Base-by-base conservation (phyloP, 371 early-diverging fungal species). In the Phascolomyces articulosus region DNA sequence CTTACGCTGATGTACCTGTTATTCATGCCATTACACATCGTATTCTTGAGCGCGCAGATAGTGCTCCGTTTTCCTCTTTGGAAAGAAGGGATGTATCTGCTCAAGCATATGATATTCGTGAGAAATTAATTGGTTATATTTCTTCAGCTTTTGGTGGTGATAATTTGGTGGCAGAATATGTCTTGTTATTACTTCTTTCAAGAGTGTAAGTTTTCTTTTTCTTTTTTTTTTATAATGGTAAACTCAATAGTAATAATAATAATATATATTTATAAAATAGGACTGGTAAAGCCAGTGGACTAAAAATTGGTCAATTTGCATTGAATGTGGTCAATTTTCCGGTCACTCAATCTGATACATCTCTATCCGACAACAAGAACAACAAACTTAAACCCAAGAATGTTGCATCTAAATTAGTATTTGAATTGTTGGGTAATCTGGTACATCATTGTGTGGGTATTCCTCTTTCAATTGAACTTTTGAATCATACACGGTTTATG, bases 141-240 rank as follows among this genome's bases (percentile, higher is more conserved):
- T 68, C 86, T 9, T 56, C 79, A 4, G 78, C 72, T 0, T 71
- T 87, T 23, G 69, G 73, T 41, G 86, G 84, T 0, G 90, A 89
- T 69, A 57, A 53, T 3, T 63, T 89, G 28, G 83, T 75, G 15
- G 86, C 90, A 3, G 90, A 89, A 66, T 80, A 80, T 49, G 74
- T 89, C 9, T 71, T 89, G 18, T 71, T 87, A 8, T 86, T 86
- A 41, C 68, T 87, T 8, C 60, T 89, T 20, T 82, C 90, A 3
- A 70, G 84, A 72, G 75, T 86, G 87, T 87, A 83, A 69, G 82
- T 53, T 48, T 53, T 15, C 27, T 31, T n/a, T 27, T 31, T n/a
- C 9, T 18, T n/a, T 27, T 47, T 29, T 44, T 1, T 15, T 15
- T n/a, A 13, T n/a, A 16, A 15, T 4, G 9, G 48, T 4, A 8